Base-by-base conservation (phyloP, 1,284 basidiomycete species). In the Cryptococcus depauperatus region DNA sequence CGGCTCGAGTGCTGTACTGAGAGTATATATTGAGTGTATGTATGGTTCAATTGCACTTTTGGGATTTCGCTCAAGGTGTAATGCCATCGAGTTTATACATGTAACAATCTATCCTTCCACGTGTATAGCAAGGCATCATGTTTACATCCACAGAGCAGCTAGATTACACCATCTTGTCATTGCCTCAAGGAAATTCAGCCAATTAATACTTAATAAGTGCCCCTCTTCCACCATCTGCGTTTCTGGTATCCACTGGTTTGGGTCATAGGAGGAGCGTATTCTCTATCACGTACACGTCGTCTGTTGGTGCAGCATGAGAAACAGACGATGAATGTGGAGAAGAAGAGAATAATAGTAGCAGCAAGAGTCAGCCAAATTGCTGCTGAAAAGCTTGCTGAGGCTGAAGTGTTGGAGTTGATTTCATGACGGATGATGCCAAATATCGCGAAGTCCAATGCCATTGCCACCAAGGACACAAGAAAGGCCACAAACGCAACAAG, bases 311-410 rank as follows among this genome's bases (percentile, higher is more conserved):
- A 66, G 43, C 58, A 61, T 39, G 48, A 44, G 47, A 66, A 61
- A 42, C 56, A 55, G 25, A 61, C 53, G 41, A 59, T 47, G 35
- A 67, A 56, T 13, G 49, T 46, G n/a, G 57, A 50, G 42, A 69
- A 55, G 58, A 69, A 61, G 22, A 68, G 54, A 16, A 61, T 40
- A 46, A 66, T 46, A 2, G 58, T 61, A 13, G 64, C 64, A 23
- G 55, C 64, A 21, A 69, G 52, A 1, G 51, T 51, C 38, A 67
- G 44, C 66, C 66, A 69, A 34, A 59, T 66, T 38, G 59, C 64
- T n/a, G 50, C 55, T 29, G 48, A 50, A 48, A 52, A 68, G 1
- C 35, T 38, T n/a, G 47, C 46, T 14, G 19, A 29, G 11, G 50
- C 46, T 14, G 35, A 26, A 25, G 46, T 44, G 40, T 63, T 58